Conservation (phyloP, 768 basidiomycete genomes). For the Tylopilus plumbeoviolaceoides region DNA sequence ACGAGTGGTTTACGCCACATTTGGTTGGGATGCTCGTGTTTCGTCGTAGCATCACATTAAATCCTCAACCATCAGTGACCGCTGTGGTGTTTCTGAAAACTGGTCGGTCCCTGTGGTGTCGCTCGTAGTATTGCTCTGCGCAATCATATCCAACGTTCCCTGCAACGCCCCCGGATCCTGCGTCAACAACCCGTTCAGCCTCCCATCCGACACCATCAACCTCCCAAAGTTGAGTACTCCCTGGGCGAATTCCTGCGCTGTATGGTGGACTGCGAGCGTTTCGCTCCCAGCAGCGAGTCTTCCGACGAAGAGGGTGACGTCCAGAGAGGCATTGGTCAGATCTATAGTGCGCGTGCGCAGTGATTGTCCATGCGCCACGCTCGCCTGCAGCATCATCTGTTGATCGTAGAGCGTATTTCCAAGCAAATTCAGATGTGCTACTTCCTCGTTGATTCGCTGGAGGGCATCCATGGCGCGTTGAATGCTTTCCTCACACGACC, state of each 20-base stretch:
- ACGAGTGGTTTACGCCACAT: too few relatives aligned
- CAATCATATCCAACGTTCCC: slow-evolving; percentile 12
- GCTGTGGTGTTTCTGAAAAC: not conserved
- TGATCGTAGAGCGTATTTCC: slow-evolving; percentile 1
- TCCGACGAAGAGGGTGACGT: slow-evolving; percentile 14
- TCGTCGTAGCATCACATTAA: slow-evolving; percentile 13
- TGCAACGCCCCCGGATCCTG: slow-evolving; percentile 8
- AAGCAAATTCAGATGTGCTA: slow-evolving; percentile 4
- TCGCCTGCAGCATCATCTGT: slow-evolving; percentile 6
- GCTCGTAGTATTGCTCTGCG: not conserved
- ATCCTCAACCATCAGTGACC: slow-evolving; percentile 1
- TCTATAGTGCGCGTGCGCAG: slow-evolving; percentile 12
- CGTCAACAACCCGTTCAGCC: slow-evolving; percentile 1
- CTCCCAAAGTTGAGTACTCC: slow-evolving; percentile 8
- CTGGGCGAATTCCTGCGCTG: slow-evolving; percentile 10
- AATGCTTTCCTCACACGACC: slow-evolving; percentile 6
- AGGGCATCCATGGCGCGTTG: slow-evolving; percentile 4
- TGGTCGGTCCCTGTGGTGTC: not conserved
- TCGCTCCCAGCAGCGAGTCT: slow-evolving; percentile 14
- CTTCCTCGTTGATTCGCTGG: not conserved
- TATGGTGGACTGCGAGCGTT: slow-evolving; percentile 6
- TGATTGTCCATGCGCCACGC: slow-evolving; percentile 3
- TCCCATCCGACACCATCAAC: slow-evolving; percentile 5
- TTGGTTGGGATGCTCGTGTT: too few relatives aligned
- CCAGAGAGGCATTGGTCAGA: slow-evolving; percentile 14